These are phyloP conservation scores for Luffa aegyptiaca DNA, from an alignment of 306 rosid genomes.

Conservation along the genomic window DNA sequence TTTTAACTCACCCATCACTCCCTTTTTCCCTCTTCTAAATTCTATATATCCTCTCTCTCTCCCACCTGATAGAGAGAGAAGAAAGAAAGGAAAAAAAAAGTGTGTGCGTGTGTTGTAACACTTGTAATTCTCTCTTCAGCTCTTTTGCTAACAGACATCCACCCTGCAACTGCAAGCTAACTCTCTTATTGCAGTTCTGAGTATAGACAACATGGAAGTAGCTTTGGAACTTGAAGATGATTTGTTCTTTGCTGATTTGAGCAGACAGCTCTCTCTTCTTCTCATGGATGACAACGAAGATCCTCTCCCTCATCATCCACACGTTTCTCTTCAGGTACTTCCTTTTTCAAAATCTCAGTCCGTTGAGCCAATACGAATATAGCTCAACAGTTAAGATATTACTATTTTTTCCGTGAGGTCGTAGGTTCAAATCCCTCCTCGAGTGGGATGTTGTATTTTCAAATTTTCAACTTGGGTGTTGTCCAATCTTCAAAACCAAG, in stretches of 20 bases:
- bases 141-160: neutral
- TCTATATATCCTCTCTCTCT: conserved; percentile 17
- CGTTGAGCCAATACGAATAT: neutral
- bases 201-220: conserved; percentile 9
- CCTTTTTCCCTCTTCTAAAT: conserved; percentile 21
- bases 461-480: neutral
- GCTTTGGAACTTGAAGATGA: conserved; percentile 21
- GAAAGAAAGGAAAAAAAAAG: neutral
- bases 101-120: neutral
- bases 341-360: neutral
- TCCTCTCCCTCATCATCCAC: conserved; percentile 25
- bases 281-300: conserved; percentile 82
- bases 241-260: conserved; percentile 63
- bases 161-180: neutral
- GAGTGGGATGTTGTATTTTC: neutral
- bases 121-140: neutral
- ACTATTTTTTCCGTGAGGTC: neutral
- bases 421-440: neutral
- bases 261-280: conserved; percentile 64
- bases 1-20: conserved; percentile 11
- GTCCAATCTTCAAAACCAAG: neutral
- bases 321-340: conserved; percentile 48
- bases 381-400: neutral
- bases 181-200: neutral
- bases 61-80: conserved; percentile 6